phyloP scores from a whole-genome alignment of 2,329 filamentous ascomycete genomes.

The Talaromyces sp. region DNA sequence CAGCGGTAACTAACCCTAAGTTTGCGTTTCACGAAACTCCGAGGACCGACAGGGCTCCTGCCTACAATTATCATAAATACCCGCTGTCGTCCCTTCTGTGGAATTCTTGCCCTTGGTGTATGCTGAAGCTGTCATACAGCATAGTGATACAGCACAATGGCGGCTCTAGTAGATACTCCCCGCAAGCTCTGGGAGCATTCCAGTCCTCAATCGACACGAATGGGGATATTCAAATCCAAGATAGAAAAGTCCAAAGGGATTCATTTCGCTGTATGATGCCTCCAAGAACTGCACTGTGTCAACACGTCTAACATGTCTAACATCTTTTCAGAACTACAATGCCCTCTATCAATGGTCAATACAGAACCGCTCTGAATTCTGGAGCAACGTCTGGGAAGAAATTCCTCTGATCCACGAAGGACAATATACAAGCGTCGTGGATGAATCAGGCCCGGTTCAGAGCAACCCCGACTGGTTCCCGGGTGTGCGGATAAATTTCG shows the following conservation, averaged over 20 bases:
- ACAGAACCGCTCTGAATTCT: constrained; percentile 59
- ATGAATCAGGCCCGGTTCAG: constrained; percentile 65
- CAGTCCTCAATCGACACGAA: constrained; percentile 55
- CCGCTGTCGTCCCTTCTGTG: neutral
- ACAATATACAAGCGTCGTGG: constrained; percentile 55
- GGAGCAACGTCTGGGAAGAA: constrained; percentile 57
- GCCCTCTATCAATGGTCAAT: constrained; percentile 69
- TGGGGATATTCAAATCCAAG: constrained; percentile 63
- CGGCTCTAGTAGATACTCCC: constrained; percentile 29
- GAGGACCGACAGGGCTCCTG: neutral
- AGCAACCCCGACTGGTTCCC: constrained; percentile 71
- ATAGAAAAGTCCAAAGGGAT: constrained; percentile 56
- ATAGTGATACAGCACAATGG: neutral
- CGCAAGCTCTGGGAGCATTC: constrained; percentile 66
- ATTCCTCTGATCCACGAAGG: constrained; percentile 61
- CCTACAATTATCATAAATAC: neutral
- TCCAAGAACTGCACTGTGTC: neutral
- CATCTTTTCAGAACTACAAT: constrained; percentile 52
- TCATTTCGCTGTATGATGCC: constrained; percentile 51
- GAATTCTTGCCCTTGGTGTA: neutral
- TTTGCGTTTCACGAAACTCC: neutral
- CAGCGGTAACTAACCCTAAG: too few relatives aligned
- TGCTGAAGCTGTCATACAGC: neutral
- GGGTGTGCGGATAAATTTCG: constrained; percentile 68
- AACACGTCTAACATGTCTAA: neutral